Percentiles rank a stretch among this genome's conserved stretches.
Evolutionary conservation across 2,329 filamentous ascomycete genomes (phyloP).

Genomic region (Claviceps sp.): DNA sequence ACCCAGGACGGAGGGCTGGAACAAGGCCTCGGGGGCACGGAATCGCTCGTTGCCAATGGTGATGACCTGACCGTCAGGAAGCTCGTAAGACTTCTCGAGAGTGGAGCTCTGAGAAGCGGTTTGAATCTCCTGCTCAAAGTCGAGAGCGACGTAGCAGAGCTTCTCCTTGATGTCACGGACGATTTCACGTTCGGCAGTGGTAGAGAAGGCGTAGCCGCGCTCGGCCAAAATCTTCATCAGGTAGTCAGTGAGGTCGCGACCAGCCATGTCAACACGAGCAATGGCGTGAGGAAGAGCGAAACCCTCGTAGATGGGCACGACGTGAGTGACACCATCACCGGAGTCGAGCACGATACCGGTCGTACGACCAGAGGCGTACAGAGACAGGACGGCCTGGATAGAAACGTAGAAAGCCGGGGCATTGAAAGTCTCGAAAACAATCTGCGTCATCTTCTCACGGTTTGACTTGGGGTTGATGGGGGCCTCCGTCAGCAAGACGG

Average conservation of each 20-base stretch:
- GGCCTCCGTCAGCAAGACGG: constrained; percentile 95
- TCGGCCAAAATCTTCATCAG: constrained; percentile 99
- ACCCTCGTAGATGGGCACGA: constrained; percentile 99
- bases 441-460: constrained; percentile 99
- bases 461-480: constrained; percentile 99
- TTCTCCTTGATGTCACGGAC: constrained; percentile 99
- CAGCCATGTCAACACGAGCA: constrained; percentile 99
- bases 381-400: constrained; percentile 97
- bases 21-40: constrained; percentile 98
- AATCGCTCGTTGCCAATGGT: constrained; percentile 99
- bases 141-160: constrained; percentile 99
- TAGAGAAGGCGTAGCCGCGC: constrained; percentile 99
- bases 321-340: constrained; percentile 99
- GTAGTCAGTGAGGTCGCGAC: constrained; percentile 99
- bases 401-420: constrained; percentile 99
- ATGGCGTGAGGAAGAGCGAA: constrained; percentile 99
- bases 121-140: constrained; percentile 99
- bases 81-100: constrained; percentile 99
- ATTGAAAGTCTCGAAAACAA: constrained; percentile 99
- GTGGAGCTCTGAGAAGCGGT: constrained; percentile 96
- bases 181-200: constrained; percentile 99
- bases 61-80: constrained; percentile 98
- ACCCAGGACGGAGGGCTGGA: constrained; percentile 97
- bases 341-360: constrained; percentile 99
- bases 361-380: constrained; percentile 99